Conservation (phyloP, 805 yeast species). For the Maudiozyma barnettii region DNA sequence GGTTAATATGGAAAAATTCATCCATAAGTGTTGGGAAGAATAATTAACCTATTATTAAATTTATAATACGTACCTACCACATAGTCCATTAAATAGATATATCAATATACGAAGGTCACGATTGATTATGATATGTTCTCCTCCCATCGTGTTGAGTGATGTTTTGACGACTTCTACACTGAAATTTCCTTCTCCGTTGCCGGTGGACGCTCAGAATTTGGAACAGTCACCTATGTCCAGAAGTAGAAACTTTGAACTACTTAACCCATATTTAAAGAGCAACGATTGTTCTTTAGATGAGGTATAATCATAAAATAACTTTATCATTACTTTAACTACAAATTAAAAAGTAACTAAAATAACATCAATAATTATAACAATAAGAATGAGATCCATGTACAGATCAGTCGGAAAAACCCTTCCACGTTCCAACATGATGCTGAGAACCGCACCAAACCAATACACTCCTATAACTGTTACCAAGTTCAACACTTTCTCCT, state of each 20-base stretch:
- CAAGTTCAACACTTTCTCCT: not conserved
- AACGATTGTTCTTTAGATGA: not conserved
- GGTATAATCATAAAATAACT: not conserved
- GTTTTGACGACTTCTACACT: no score
- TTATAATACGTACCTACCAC: no score
- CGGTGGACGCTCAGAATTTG: not conserved
- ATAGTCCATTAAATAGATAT: no score
- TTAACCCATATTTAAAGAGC: no score
- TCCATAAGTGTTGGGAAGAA: conserved; percentile 58
- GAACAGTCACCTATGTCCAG: not conserved
- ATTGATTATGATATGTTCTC: not conserved
- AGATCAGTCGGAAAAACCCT: conserved; percentile 1
- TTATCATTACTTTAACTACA: not conserved
- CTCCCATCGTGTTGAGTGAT: no score
- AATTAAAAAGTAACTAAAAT: not conserved
- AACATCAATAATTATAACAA: not conserved
- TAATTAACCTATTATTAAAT: no score
- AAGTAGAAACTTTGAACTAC: not conserved
- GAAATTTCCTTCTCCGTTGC: not conserved
- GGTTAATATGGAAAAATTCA: conserved; percentile 82
- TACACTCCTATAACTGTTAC: not conserved
- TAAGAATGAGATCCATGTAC: conserved; percentile 2
- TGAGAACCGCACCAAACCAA: not conserved
- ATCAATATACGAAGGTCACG: not conserved
- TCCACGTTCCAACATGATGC: conserved; percentile 1